Conservation (phyloP, 2,329 filamentous ascomycete species). For the Pseudogymnoascus sp. region DNA sequence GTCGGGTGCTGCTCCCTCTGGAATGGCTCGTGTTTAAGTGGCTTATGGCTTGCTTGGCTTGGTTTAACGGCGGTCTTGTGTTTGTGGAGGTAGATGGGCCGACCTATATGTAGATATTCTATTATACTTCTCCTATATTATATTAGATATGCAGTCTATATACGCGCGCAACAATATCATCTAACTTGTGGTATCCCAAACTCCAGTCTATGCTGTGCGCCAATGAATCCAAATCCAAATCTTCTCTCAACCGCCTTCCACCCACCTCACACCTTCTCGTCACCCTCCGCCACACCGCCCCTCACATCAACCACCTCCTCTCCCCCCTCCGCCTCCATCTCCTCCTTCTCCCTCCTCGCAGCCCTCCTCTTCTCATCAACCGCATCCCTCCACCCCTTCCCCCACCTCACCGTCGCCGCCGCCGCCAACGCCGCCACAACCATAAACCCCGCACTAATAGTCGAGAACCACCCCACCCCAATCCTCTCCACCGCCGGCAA, state of each 20-base stretch:
- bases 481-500: slow-evolving; percentile 67
- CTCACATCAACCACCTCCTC: neutral
- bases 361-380: slow-evolving; percentile 43
- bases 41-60: too few species aligned
- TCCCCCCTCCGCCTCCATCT: neutral
- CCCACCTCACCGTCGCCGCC: slow-evolving; percentile 22
- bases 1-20: neutral
- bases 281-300: neutral
- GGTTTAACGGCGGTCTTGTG: neutral
- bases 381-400: slow-evolving; percentile 33
- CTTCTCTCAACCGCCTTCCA: neutral
- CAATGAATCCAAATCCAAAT: neutral
- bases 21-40: neutral
- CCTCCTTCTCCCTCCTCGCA: slow-evolving; percentile 26
- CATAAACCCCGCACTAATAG: slow-evolving; percentile 56
- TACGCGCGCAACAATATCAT: neutral
- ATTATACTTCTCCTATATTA: neutral
- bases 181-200: neutral
- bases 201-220: neutral
- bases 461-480: slow-evolving; percentile 76
- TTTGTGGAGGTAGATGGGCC: neutral
- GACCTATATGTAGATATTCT: neutral
- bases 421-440: slow-evolving; percentile 27
- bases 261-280: neutral
- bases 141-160: neutral